Evolutionary conservation across 768 basidiomycete species (phyloP).

Genomic region (Kondoa subrosea): DNA sequence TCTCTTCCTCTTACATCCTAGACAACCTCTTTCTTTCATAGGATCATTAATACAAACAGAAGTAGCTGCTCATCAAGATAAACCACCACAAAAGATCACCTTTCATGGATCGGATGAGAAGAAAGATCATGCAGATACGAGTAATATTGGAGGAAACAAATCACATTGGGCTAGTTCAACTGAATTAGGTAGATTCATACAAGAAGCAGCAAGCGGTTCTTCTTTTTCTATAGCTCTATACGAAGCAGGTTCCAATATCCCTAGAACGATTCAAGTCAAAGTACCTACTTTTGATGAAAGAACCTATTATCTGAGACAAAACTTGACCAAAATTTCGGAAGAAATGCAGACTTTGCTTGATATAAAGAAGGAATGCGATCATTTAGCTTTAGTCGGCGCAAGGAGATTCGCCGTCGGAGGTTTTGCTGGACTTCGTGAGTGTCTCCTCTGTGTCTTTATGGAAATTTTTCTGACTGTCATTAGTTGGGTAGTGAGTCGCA

Average conservation of each 20-base stretch:
- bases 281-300: background rate
- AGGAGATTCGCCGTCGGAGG: background rate
- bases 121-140: background rate
- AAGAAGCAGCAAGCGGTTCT: background rate
- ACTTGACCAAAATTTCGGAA: background rate
- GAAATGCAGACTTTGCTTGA: background rate
- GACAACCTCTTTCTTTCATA: background rate
- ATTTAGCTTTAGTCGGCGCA: background rate
- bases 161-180: background rate
- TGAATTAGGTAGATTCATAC: background rate
- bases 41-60: background rate
- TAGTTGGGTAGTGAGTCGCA: background rate
- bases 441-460: background rate
- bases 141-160: too few relatives aligned
- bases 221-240: background rate
- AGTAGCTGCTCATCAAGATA: background rate
- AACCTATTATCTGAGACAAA: background rate
- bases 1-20: background rate
- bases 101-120: background rate
- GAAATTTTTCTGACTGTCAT: background rate
- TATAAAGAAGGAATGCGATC: background rate
- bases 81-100: background rate
- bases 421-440: background rate
- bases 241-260: background rate
- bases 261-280: background rate